Evolutionary conservation across 371 early-diverging fungal species (phyloP).

Genomic region (Apophysomyces sp.): DNA sequence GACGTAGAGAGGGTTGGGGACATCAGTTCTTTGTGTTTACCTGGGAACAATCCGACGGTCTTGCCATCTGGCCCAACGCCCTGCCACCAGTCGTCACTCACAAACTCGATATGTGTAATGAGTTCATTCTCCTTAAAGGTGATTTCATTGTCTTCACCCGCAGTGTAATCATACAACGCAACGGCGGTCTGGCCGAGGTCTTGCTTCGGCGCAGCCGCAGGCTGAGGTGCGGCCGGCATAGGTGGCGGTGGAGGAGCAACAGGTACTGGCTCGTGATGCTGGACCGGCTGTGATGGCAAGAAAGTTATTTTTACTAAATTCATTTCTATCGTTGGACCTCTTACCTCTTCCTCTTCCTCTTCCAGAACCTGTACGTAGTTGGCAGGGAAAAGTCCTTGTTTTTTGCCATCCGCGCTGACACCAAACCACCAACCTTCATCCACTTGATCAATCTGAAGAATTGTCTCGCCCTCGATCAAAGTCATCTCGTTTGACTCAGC

Average conservation of each 20-base stretch:
- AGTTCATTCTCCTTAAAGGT: conserved; percentile 75
- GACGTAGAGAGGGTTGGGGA: too few relatives aligned
- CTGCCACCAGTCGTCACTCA: conserved; percentile 94
- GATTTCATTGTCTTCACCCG: conserved; percentile 88
- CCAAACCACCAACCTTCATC: conserved; percentile 95
- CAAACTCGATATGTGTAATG: conserved; percentile 78
- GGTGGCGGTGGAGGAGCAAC: conserved; percentile 19
- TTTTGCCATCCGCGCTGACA: conserved; percentile 69
- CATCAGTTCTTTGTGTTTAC: conserved; percentile 34
- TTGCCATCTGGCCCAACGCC: conserved; percentile 59
- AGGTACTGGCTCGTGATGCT: background rate
- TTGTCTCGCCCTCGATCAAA: conserved; percentile 79
- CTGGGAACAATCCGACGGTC: conserved; percentile 75
- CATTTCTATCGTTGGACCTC: conserved; percentile 14
- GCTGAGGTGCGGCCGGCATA: conserved; percentile 10
- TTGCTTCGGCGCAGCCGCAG: conserved; percentile 15
- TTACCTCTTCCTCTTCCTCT: conserved; percentile 37
- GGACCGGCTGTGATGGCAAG: too few relatives aligned
- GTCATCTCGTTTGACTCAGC: conserved; percentile 86
- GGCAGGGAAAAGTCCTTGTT: conserved; percentile 87
- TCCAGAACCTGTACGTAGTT: conserved; percentile 77
- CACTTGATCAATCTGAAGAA: conserved; percentile 67
- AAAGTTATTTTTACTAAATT: too few relatives aligned
- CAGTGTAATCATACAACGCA: conserved; percentile 84
- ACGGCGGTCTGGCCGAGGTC: conserved; percentile 50